Percentiles rank a stretch among this genome's conserved stretches.
Evolutionary conservation across 2,329 filamentous ascomycete species (phyloP).

Genomic region (Trichoderma koningiopsis): DNA sequence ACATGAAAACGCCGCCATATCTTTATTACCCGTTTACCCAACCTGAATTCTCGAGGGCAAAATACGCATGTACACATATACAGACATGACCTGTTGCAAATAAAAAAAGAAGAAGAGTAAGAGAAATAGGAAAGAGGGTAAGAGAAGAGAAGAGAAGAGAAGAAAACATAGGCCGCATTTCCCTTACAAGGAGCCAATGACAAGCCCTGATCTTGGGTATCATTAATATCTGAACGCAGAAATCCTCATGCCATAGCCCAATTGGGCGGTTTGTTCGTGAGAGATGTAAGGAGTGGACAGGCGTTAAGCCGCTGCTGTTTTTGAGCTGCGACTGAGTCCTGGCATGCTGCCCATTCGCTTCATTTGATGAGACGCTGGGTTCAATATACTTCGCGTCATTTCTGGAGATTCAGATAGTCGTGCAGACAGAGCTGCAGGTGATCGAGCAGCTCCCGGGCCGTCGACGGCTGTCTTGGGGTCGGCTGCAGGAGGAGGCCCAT

Average conservation of each 20-base stretch:
- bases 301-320: conserved; percentile 40
- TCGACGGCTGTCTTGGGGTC: conserved; percentile 35
- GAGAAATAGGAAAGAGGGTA: not conserved
- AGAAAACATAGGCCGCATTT: conserved; percentile 28
- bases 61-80: conserved; percentile 7
- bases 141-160: conserved; percentile 6
- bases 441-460: conserved; percentile 30
- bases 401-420: conserved; percentile 48
- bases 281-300: not conserved
- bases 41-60: conserved; percentile 15
- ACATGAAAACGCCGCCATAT: conserved; percentile 21
- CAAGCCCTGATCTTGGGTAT: conserved; percentile 40
- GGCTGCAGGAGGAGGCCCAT: conserved; percentile 27
- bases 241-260: conserved; percentile 26
- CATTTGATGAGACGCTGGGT: conserved; percentile 37
- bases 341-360: conserved; percentile 40
- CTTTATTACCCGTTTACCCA: conserved; percentile 24
- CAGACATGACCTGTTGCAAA: conserved; percentile 14
- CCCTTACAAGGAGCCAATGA: conserved; percentile 31
- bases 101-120: conserved; percentile 21
- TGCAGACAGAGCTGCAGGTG: conserved; percentile 34
- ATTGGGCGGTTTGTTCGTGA: not conserved
- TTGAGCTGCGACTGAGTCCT: conserved; percentile 39
- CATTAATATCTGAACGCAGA: conserved; percentile 40
- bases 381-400: conserved; percentile 43